A percentile compares a stretch with the other conserved stretches of the same genome.
phyloP scores from a whole-genome alignment of 1,284 basidiomycete genomes.

The Gomphus sp. region DNA sequence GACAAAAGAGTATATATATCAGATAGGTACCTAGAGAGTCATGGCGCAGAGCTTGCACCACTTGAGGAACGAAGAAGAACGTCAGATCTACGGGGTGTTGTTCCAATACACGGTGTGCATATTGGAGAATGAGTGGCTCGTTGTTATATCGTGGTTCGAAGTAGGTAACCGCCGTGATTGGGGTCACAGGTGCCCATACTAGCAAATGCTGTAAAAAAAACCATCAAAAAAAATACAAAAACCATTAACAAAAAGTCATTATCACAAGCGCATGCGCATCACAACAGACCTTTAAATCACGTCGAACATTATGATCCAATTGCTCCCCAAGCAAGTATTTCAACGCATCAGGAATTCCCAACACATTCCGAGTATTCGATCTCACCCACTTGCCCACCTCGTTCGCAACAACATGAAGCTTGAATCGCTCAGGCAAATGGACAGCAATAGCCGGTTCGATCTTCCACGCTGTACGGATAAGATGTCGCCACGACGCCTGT shows the following conservation, averaged over 20 bases:
- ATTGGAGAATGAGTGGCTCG: conserved; percentile 87
- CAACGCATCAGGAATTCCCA: conserved; percentile 75
- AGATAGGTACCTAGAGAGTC: conserved; percentile 70
- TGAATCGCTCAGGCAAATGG: conserved; percentile 83
- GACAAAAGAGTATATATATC: neutral
- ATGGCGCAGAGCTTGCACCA: conserved; percentile 90
- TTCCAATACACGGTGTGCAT: conserved; percentile 92
- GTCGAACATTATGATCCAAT: conserved; percentile 43
- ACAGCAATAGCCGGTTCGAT: conserved; percentile 78
- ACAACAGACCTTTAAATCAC: conserved; percentile 63
- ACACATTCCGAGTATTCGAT: conserved; percentile 59
- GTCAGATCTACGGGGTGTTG: conserved; percentile 92
- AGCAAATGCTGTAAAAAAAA: conserved; percentile 56
- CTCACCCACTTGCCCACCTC: conserved; percentile 76
- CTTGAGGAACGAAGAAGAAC: conserved; percentile 99
- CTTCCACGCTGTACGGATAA: conserved; percentile 76
- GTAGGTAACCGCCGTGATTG: conserved; percentile 78
- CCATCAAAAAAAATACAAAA: no score
- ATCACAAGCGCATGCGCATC: neutral
- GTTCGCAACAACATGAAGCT: conserved; percentile 45
- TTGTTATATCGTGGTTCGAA: conserved; percentile 81
- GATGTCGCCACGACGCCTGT: conserved; percentile 59
- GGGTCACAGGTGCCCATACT: conserved; percentile 85
- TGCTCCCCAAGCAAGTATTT: conserved; percentile 71
- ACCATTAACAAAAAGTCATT: no score